These are phyloP conservation scores for Digitaria exilis DNA, from an alignment of 202 grass and related monocot genomes.

Conservation along the genomic window DNA sequence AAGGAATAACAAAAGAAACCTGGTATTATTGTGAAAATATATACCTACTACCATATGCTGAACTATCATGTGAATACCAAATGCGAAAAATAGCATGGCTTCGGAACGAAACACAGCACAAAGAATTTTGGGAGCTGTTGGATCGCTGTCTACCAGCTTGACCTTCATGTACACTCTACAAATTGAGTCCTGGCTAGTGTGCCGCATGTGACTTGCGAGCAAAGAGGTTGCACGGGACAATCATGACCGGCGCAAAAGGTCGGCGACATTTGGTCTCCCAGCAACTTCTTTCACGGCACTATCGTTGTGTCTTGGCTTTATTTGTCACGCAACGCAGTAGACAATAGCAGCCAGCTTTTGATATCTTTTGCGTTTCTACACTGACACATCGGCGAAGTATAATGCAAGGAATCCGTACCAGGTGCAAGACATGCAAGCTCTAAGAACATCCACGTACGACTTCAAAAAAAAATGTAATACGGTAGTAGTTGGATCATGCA, in stretches of 20 bases:
- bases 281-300: neutral
- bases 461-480: neutral
- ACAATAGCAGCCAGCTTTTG: neutral
- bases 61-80: too few species aligned
- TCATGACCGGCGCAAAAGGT: neutral
- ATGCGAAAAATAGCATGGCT: too few species aligned
- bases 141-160: too few species aligned
- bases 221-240: neutral
- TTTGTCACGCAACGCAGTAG: neutral
- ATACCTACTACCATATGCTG: too few species aligned
- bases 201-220: neutral
- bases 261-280: neutral
- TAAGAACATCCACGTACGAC: too few species aligned
- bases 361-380: neutral
- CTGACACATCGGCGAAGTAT: neutral
- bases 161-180: neutral
- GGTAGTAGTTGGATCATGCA: neutral
- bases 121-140: too few species aligned
- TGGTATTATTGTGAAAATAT: too few species aligned
- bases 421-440: neutral
- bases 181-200: neutral
- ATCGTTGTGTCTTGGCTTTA: neutral
- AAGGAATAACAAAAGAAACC: too few species aligned
- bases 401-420: too few species aligned
- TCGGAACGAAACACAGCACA: too few species aligned